phyloP scores from a whole-genome alignment of 2,329 filamentous ascomycete species.

The Colletotrichum melonis region DNA sequence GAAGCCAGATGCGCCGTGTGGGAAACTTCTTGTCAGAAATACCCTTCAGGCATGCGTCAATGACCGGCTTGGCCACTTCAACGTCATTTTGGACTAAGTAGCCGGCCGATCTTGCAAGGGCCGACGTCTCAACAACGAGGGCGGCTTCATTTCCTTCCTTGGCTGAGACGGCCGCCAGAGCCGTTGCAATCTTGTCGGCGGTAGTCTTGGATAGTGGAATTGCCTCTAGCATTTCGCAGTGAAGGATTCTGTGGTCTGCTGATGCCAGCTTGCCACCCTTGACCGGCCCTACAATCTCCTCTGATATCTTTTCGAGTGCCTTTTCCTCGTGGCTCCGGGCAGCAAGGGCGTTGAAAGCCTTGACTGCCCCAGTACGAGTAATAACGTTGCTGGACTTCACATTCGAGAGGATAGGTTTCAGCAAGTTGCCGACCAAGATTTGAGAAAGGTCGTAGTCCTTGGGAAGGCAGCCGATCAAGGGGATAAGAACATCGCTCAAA shows the following conservation, averaged over 20 bases:
- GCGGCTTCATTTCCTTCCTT: conserved; percentile 94
- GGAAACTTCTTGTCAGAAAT: conserved; percentile 85
- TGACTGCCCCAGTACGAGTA: conserved; percentile 81
- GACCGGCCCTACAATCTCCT: conserved; percentile 83
- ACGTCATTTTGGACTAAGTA: conserved; percentile 71
- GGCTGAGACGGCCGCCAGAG: conserved; percentile 74
- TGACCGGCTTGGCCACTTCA: conserved; percentile 72
- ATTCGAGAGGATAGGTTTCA: conserved; percentile 90
- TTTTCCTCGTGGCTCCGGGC: conserved; percentile 67
- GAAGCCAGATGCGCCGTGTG: conserved; percentile 83
- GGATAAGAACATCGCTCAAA: conserved; percentile 80
- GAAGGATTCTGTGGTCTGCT: conserved; percentile 84
- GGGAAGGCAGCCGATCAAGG: conserved; percentile 78
- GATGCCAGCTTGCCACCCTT: conserved; percentile 86
- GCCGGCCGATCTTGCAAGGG: conserved; percentile 74
- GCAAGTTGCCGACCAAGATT: conserved; percentile 75
- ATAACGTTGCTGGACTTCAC: conserved; percentile 87
- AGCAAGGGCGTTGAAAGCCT: conserved; percentile 79
- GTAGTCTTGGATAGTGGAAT: conserved; percentile 70
- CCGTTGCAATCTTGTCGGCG: conserved; percentile 74
- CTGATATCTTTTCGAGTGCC: conserved; percentile 74
- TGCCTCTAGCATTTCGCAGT: conserved; percentile 82
- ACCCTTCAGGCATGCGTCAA: conserved; percentile 83
- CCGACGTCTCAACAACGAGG: conserved; percentile 78
- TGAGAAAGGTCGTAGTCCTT: conserved; percentile 80